Base-by-base conservation (phyloP, 75 land plant species). In the Chamaecyparis obtusa region DNA sequence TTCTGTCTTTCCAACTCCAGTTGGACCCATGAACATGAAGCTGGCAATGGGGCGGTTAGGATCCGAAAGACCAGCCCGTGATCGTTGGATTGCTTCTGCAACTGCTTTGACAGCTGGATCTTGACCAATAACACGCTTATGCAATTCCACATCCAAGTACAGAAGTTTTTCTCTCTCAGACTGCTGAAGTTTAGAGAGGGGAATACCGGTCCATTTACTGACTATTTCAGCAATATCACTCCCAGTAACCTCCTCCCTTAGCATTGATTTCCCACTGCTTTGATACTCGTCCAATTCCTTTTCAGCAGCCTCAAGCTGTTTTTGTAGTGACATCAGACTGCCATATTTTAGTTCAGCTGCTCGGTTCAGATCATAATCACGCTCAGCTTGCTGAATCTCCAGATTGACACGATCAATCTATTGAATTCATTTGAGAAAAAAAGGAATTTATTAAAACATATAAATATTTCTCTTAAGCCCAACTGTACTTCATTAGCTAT, bases 1-100 rank as follows among this genome's bases (percentile, higher is more conserved):
- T 87, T 97, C 99, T 46, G 99, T 95, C 88, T 98, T 98, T 15
- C 99, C 99, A 78, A 97, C 99, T 76, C 99, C 99, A 67, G 99
- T 98, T 27, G 99, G 99, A 64, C 99, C 99, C 92, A 96, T 97
- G 87, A 98, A 98, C 33, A 98, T 93, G 94, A 98, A 90, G 30
- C 93, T 92, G 21, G 99, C 99, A 79, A 95, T 95, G 24, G 99
- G 99, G 49, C 99, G 92, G 86, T 93, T 86, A 17, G 99, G 99
- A 89, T 98, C 95, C 89, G 94, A 96, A 74, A 98, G 84, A 56
- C 99, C 99, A 69, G 94, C 95, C 69, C 97, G 95, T 21, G 96
- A 94, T 86, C 99, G 88, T 89, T 91, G 88, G 30, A 98, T 92
- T 83, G 99, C 99, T 33, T 95, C 91, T 84, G 94, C 90, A 84